A percentile compares a stretch with the other conserved stretches of the same genome.
phyloP scores from a whole-genome alignment of 495 filamentous ascomycete species.

The Parmelia sp. region DNA sequence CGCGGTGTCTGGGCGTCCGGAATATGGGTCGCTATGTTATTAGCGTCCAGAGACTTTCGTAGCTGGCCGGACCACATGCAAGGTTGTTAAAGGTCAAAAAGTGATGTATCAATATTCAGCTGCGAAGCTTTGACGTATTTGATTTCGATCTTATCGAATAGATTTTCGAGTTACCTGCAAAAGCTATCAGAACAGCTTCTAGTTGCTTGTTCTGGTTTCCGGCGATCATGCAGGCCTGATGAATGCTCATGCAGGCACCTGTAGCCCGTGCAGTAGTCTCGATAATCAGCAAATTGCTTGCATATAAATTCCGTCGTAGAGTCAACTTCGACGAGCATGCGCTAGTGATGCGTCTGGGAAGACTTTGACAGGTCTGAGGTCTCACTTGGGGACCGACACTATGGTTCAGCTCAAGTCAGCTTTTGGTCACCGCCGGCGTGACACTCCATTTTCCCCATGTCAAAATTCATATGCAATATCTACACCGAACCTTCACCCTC shows the following conservation, averaged over 20 bases:
- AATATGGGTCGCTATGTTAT: neutral
- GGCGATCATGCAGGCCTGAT: neutral
- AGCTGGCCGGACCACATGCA: neutral
- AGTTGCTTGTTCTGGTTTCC: neutral
- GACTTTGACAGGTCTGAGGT: neutral
- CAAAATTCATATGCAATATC: neutral
- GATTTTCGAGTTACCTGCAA: neutral
- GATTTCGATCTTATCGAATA: neutral
- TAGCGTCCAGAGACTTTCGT: neutral
- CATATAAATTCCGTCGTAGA: neutral
- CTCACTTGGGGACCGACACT: neutral
- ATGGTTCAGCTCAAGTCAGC: no score
- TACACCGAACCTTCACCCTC: neutral
- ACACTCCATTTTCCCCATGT: neutral
- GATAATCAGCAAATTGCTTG: neutral
- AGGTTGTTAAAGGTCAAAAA: neutral
- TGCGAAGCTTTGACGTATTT: neutral
- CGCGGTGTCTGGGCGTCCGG: neutral
- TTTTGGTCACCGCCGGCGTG: no score
- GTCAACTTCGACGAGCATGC: neutral
- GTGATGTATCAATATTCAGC: neutral
- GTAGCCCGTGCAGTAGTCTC: slow-evolving; percentile 1
- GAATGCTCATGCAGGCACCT: slow-evolving; percentile 1
- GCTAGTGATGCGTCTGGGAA: neutral
- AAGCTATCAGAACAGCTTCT: neutral